Evolutionary conservation across 306 rosid species (phyloP), one percentile per base, ranked within the genome.

Genomic region (Gillenia trifoliata): DNA sequence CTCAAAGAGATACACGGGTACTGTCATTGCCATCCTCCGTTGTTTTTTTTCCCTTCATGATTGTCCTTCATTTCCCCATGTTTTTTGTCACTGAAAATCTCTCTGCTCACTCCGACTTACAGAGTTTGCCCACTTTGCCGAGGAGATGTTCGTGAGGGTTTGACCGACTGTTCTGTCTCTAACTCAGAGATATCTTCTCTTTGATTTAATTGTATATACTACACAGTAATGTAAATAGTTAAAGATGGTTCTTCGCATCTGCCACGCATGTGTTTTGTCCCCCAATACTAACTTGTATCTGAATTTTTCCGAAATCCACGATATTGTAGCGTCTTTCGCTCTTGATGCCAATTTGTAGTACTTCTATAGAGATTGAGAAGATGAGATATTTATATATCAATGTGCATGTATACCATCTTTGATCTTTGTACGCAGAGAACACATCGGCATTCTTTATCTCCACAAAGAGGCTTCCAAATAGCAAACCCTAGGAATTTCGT

Each of bases 1-100:
- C 94, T 95, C 19, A 95, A 89, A 77, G 99, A 95, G 89, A 92
- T 95, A 72, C 98, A 95, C 19, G 96, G 98, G 99, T 95, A 89
- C 23, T 69, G 61, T 68, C 47, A 23, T 75, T 55, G 56, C 43
- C 70, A 43, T 65, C 56, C 64, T 15, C 26, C n/a, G n/a, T n/a
- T 59, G 57, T 69, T 30, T 75, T 63, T 40, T 28, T 10, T 11
- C 57, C 28, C 11, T 55, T 61, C 36, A 26, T 76, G 31, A 55
- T 71, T 38, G 30, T 38, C 54, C 73, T 6, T 71, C 22, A 17
- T 11, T 65, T 30, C 16, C 40, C 10, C 29, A 13, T 74, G 61
- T 3, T 26, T 15, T 6, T 66, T 26, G 15, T 1, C 66, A 20
- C 56, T 11, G 41, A 75, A 29, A 52, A 1, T 59, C 70, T 25